A percentile compares a stretch with the other conserved stretches of the same genome.
Conservation (phyloP, 2,329 filamentous ascomycete genomes). For the Beauveria asiatica region DNA sequence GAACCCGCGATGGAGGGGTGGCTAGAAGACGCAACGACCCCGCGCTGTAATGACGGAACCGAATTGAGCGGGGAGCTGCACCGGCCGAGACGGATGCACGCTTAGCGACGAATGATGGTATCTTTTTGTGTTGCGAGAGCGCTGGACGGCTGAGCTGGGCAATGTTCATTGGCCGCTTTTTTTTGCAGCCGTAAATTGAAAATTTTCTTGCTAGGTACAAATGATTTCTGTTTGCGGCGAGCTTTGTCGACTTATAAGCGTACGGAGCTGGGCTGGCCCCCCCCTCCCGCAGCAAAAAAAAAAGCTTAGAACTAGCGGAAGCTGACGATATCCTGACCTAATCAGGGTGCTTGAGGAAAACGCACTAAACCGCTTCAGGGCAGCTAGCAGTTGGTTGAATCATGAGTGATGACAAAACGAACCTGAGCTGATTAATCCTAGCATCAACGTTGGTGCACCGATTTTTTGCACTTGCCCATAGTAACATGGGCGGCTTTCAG, state of each 20-base stretch:
- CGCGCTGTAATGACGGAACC: conserved; percentile 1
- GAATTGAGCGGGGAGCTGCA: neutral
- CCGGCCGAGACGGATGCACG: neutral
- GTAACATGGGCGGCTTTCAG: neutral
- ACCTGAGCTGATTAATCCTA: too few species aligned
- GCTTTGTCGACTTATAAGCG: neutral
- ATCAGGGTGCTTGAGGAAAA: neutral
- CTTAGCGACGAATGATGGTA: neutral
- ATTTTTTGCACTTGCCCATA: neutral
- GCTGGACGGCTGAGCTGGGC: neutral
- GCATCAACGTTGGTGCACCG: too few species aligned
- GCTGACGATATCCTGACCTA: conserved; percentile 10
- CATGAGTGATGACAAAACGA: too few species aligned
- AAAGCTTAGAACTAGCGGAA: neutral
- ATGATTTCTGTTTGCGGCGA: neutral
- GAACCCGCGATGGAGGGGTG: neutral
- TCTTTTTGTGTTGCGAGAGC: neutral
- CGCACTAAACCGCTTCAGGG: neutral
- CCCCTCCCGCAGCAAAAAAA: too few species aligned
- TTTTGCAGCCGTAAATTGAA: neutral
- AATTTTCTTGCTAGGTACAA: neutral
- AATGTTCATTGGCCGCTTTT: neutral
- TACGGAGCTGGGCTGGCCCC: neutral
- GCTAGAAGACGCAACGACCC: neutral
- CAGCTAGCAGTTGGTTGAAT: too few species aligned